Evolutionary conservation across 345 rosid genomes (phyloP), one percentile per base, ranked within the genome.

Genomic region (Aquilaria yunnanensis): DNA sequence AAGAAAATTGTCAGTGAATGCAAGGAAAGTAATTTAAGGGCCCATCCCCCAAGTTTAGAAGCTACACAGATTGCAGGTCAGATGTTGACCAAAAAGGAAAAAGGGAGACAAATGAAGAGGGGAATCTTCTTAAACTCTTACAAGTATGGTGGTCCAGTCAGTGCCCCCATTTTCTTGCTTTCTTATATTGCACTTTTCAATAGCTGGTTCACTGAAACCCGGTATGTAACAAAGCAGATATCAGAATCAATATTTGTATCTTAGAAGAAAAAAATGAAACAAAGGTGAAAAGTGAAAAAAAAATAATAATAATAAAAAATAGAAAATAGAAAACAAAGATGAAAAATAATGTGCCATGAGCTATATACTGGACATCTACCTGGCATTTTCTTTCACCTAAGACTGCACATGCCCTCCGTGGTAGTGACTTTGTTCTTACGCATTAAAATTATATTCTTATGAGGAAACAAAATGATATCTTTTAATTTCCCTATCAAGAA

Each of bases 81-180:
- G 23, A 23, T 23, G 23, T 23, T 23, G 23, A 23, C 23, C 23
- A 23, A 5, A 45, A 45, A 13, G 2, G 5, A 51, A 51, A 51
- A 54, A 29, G 1, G 23, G 31, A 30, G 12, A 11, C 14, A n/a
- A 54, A 29, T 10, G 4, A 51, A 23, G 5, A 30, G 46, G 12
- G 12, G 51, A 53, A 30, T 54, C 4, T 8, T 5, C 14, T 37
- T 3, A 9, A 74, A 57, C 60, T 59, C 81, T 81, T 75, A 92
- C 98, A 65, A 89, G 77, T 60, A 92, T 67, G 4, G 89, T 83
- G 47, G 77, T 76, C 96, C 96, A 92, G 70, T 80, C 91, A 2
- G 69, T 72, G 60, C 84, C 72, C 57, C 70, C 71, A 62, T 72
- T 69, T n/a, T 53, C 69, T 60, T 63, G 81, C 60, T 62, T 74